These are phyloP conservation scores for Hirschfeldia incana DNA, from an alignment of 345 rosid species.

Conservation along the genomic window DNA sequence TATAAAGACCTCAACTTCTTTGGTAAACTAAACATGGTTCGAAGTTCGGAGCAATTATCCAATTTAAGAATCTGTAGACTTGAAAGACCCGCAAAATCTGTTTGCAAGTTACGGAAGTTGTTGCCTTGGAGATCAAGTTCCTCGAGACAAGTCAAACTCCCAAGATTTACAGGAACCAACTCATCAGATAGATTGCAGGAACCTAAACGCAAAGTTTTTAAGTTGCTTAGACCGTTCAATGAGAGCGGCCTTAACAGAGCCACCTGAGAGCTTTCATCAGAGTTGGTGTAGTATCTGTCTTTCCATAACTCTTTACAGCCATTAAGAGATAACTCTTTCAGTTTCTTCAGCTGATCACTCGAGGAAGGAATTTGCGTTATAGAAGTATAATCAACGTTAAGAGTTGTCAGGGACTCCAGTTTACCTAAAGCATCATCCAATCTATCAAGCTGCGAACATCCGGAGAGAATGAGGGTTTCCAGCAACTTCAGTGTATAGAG, in stretches of 20 bases:
- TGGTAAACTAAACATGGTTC: constrained; percentile 23
- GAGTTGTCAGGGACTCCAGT: constrained; percentile 1
- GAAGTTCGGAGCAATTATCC: constrained; percentile 27
- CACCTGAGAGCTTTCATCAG: not conserved
- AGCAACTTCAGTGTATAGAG: not conserved
- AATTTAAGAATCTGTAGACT: constrained; percentile 9
- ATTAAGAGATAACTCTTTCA: not conserved
- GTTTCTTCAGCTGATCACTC: not conserved
- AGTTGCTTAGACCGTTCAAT: not conserved
- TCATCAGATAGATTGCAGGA: constrained; percentile 26
- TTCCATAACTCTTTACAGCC: constrained; percentile 8
- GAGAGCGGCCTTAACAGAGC: not conserved
- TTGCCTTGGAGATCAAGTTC: constrained; percentile 17
- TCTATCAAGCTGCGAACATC: constrained; percentile 9
- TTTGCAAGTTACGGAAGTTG: constrained; percentile 5
- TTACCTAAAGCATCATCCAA: constrained; percentile 20
- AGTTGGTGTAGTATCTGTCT: not conserved
- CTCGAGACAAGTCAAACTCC: constrained; percentile 18
- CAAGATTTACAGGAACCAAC: not conserved
- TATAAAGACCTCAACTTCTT: not conserved
- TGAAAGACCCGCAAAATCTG: not conserved
- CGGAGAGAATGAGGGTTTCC: constrained; percentile 30
- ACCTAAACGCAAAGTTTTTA: constrained; percentile 15
- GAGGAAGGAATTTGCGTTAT: constrained; percentile 2
- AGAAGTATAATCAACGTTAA: constrained; percentile 3